Conservation (phyloP, 345 rosid species). For the Rhodamnia argentea region DNA sequence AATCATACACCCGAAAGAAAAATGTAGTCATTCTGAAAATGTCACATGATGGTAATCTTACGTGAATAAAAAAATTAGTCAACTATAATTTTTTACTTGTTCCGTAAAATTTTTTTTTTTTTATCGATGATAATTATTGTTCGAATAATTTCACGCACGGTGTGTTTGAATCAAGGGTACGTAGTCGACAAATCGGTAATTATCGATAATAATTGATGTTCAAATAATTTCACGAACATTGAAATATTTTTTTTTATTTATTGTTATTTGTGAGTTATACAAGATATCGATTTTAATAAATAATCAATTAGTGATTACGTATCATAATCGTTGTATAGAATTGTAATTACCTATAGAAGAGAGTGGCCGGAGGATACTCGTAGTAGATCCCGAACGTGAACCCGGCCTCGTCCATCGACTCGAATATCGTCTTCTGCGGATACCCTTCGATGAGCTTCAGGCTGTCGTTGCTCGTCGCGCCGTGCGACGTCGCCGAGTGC, state of each 20-base stretch:
- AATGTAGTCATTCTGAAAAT: background rate
- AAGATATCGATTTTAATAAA: too few species aligned
- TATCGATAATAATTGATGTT: too few species aligned
- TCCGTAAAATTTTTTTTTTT: too few species aligned
- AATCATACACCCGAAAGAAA: background rate
- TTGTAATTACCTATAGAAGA: conserved; percentile 1
- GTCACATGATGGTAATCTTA: background rate
- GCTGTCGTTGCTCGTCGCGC: conserved; percentile 5
- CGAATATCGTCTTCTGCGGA: conserved; percentile 13
- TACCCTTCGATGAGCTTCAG: conserved; percentile 1
- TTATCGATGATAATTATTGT: too few species aligned
- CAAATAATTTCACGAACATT: too few species aligned
- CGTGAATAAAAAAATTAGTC: too few species aligned
- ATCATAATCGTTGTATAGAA: background rate
- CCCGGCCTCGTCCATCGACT: conserved; percentile 6
- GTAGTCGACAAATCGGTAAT: too few species aligned
- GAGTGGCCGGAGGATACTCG: conserved; percentile 6
- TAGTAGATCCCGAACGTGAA: conserved; percentile 8
- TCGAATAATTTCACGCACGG: too few species aligned
- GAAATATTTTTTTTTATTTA: too few species aligned
- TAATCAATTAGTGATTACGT: background rate
- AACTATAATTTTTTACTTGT: too few species aligned
- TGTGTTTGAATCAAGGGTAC: too few species aligned
- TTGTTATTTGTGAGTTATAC: too few species aligned
- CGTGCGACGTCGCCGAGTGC: conserved; percentile 11